Base-by-base conservation (phyloP, 768 basidiomycete genomes). In the Dacryopinax primogenitus region DNA sequence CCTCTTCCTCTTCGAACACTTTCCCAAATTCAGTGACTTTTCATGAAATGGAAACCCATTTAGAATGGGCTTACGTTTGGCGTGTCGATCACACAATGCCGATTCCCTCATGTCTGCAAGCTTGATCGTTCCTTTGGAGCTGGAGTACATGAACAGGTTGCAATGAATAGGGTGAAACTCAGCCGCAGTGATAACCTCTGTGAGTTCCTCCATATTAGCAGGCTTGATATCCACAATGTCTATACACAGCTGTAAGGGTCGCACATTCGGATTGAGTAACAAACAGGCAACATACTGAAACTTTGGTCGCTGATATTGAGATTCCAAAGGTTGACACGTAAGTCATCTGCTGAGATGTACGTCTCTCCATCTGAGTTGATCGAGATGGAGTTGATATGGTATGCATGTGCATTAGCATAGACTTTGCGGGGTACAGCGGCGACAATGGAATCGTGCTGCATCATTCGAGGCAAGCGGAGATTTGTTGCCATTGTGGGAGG, bases 151-250 rank as follows among this genome's bases (percentile, higher is more conserved):
- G 80, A 99, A 98, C 62, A 91, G 80, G 76, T 98, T 98, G 85
- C 96, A 98, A 68, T 95, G 90, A 63, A 85, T 83, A 33, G 96
- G 96, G 74, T 98, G 96, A 77, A 99, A 98, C 77, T 99, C 96
- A 61, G 96, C 92, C 12, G 95, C 92, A n/a, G 96, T 99, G 76
- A 99, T 98, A 74, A 99, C 96, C 75, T 99, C 96, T 16, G 96
- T 98, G 64, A 99, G 81, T 76, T 99, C 96, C 74, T 99, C 96
- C 96, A 99, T 99, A 77, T 99, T 99, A 72, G 92, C 86, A 1
- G 96, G 96, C 75, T 99, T 99, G 84, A 99, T 98, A 76, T 99
- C 96, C 68, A 99, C 94, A 72, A 99, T 98, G 77, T 99, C 96
- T 99, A 71, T 13, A 63, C n/a, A 39, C 21, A 47, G 41, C n/a